A percentile compares a stretch with the other conserved stretches of the same genome.
Conservation (phyloP, 1,284 basidiomycete species). For the Tilletia indica region DNA sequence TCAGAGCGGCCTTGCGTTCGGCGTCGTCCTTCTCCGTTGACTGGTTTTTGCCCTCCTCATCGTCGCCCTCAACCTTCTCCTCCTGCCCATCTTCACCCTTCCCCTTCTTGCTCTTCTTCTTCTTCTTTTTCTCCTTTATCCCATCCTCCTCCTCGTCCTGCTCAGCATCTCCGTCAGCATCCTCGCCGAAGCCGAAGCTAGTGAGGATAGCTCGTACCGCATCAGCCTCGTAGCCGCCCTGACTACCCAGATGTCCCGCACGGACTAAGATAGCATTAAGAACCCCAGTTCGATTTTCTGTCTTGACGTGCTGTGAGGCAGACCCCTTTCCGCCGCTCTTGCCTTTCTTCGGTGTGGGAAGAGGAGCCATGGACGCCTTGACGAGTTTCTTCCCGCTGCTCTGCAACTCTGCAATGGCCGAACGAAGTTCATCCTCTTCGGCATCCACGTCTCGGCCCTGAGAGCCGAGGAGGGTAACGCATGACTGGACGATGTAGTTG, state of each 20-base stretch:
- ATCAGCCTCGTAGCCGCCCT: not conserved
- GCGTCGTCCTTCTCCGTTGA: not conserved
- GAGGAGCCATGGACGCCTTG: conserved; percentile 19
- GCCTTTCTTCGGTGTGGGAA: not conserved
- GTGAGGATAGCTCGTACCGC: not conserved
- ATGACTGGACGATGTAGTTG: conserved; percentile 45
- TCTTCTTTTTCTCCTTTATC: conserved; percentile 15
- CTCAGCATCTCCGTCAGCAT: not conserved
- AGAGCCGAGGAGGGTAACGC: conserved; percentile 31
- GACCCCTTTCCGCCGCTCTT: conserved; percentile 18
- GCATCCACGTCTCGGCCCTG: conserved; percentile 19
- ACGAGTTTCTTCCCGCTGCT: conserved; percentile 26
- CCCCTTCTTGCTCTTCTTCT: conserved; percentile 24
- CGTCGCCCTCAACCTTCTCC: not conserved
- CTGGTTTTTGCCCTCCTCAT: not conserved
- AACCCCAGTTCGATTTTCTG: conserved; percentile 12
- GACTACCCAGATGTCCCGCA: not conserved
- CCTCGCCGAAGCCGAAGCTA: conserved; percentile 16
- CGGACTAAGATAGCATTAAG: not conserved
- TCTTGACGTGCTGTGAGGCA: conserved; percentile 14
- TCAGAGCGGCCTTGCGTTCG: not conserved
- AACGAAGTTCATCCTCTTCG: conserved; percentile 13
- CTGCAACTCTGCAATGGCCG: conserved; percentile 21
- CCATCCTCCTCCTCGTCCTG: not conserved
- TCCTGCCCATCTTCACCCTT: not conserved